phyloP scores from a whole-genome alignment of 1,139 yeast genomes.

The Pichiaceae sp. region DNA sequence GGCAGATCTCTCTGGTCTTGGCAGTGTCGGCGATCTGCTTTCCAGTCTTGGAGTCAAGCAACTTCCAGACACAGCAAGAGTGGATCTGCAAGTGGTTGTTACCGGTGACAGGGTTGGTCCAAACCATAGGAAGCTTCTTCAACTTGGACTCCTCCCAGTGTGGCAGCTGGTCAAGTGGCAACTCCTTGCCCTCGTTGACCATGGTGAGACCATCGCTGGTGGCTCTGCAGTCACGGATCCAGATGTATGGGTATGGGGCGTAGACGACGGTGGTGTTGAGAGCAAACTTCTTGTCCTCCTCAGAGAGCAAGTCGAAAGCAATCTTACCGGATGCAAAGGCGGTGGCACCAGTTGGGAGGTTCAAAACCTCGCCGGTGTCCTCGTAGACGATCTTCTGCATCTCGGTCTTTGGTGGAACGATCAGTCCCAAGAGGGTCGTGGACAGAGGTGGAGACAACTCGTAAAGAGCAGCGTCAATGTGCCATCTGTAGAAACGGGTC shows the following conservation, averaged over 20 bases:
- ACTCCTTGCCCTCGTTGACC: conserved; percentile 65
- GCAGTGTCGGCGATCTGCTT: conserved; percentile 50
- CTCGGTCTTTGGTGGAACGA: conserved; percentile 56
- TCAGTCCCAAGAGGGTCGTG: conserved; percentile 73
- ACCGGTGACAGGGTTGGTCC: conserved; percentile 88
- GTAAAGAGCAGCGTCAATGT: conserved; percentile 81
- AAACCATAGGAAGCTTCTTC: conserved; percentile 72
- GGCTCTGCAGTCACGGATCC: conserved; percentile 71
- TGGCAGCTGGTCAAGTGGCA: conserved; percentile 58
- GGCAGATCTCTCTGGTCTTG: conserved; percentile 65
- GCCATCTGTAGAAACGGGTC: conserved; percentile 89
- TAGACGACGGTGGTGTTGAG: conserved; percentile 70
- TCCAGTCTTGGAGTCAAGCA: conserved; percentile 49
- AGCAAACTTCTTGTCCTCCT: conserved; percentile 66
- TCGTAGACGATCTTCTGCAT: conserved; percentile 53
- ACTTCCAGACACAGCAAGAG: conserved; percentile 71
- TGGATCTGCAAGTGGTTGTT: conserved; percentile 78
- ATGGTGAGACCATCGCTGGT: conserved; percentile 80
- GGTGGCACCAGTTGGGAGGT: conserved; percentile 76
- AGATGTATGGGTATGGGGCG: conserved; percentile 89
- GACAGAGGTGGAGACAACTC: conserved; percentile 80
- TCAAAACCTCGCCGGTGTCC: conserved; percentile 57
- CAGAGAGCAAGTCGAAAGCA: conserved; percentile 59
- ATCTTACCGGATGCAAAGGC: conserved; percentile 77
- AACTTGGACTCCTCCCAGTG: conserved; percentile 73